These are phyloP conservation scores for Sisymbrium altissimum DNA, from an alignment of 345 rosid genomes.

Conservation along the genomic window DNA sequence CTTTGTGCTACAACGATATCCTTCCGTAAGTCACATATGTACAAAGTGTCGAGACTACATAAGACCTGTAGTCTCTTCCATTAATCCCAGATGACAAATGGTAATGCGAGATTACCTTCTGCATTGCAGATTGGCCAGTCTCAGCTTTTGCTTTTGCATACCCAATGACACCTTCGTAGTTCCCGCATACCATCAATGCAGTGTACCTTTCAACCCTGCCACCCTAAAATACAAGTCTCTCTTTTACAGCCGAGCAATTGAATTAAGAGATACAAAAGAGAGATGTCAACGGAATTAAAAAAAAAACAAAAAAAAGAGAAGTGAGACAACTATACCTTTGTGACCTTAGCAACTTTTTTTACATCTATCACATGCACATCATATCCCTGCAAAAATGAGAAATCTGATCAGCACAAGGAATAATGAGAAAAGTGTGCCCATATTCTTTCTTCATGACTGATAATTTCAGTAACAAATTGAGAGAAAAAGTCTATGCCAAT, in stretches of 20 bases:
- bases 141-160: slow-evolving; percentile 90
- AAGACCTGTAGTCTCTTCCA: not conserved
- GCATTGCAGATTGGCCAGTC: slow-evolving; percentile 70
- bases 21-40: not conserved
- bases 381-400: slow-evolving; percentile 65
- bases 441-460: not conserved
- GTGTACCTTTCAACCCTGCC: slow-evolving; percentile 79
- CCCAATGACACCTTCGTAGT: slow-evolving; percentile 85
- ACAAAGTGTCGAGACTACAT: not conserved
- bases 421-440: not conserved
- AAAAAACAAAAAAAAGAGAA: slow-evolving; percentile 2
- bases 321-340: slow-evolving; percentile 57
- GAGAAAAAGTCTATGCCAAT: not conserved
- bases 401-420: not conserved
- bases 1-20: not conserved
- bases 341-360: slow-evolving; percentile 86
- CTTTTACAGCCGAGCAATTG: slow-evolving; percentile 13
- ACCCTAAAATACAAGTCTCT: slow-evolving; percentile 46
- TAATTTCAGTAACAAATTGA: not conserved
- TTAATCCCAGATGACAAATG: not conserved
- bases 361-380: slow-evolving; percentile 81
- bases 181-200: slow-evolving; percentile 84
- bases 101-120: slow-evolving; percentile 57
- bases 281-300: not conserved
- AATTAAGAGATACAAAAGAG: slow-evolving; percentile 7